Evolutionary conservation across 2,329 filamentous ascomycete species (phyloP).

Genomic region (Aureobasidium sp.): DNA sequence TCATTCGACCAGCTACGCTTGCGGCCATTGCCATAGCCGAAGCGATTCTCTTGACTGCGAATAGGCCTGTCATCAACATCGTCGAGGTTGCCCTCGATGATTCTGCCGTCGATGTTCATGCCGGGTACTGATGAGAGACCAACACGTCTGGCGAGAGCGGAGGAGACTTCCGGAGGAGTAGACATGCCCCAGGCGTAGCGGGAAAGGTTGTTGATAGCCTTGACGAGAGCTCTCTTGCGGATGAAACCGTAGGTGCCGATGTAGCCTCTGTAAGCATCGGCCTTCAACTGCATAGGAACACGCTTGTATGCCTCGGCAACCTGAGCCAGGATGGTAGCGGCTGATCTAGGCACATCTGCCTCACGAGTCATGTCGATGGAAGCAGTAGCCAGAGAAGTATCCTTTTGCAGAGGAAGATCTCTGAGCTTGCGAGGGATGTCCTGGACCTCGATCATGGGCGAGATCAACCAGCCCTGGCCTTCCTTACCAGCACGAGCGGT

Average conservation of each 20-base stretch:
- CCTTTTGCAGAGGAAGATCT: conserved; percentile 55
- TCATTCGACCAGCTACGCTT: conserved; percentile 4
- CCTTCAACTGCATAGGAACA: conserved; percentile 38
- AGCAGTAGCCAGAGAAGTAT: conserved; percentile 47
- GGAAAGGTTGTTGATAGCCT: conserved; percentile 50
- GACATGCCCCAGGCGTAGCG: conserved; percentile 47
- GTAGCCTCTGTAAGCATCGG: conserved; percentile 49
- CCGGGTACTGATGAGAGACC: conserved; percentile 25
- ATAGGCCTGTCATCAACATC: conserved; percentile 21
- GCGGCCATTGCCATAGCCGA: conserved; percentile 9
- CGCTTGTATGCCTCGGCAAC: conserved; percentile 36
- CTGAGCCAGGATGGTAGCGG: conserved; percentile 40
- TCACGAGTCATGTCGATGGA: conserved; percentile 37
- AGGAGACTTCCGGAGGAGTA: conserved; percentile 39
- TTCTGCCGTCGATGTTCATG: conserved; percentile 21
- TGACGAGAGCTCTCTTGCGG: conserved; percentile 34
- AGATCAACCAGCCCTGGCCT: conserved; percentile 63
- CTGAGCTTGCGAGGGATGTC: conserved; percentile 47
- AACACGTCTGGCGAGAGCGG: conserved; percentile 25
- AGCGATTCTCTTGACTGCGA: conserved; percentile 16
- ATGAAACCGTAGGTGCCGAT: conserved; percentile 48
- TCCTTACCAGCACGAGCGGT: conserved; percentile 62
- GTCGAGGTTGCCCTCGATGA: conserved; percentile 9
- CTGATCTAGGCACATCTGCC: conserved; percentile 34
- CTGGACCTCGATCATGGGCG: conserved; percentile 49